phyloP scores from a whole-genome alignment of 768 basidiomycete species.

The Phylloporus scabripes region DNA sequence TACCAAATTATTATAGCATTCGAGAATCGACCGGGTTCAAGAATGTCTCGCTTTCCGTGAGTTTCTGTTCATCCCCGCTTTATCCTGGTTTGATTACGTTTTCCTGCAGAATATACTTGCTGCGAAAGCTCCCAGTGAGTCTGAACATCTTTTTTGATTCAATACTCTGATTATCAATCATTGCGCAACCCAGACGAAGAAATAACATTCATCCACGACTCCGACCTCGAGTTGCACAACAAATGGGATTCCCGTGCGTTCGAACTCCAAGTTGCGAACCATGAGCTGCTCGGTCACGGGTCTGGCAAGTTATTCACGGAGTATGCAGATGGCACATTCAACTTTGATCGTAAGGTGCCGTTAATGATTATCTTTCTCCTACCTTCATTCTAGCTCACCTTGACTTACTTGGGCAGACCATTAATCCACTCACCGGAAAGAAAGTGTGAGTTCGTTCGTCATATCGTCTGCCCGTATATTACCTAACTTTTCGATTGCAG shows the following conservation, averaged over 20 bases:
- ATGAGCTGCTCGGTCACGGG: constrained; percentile 83
- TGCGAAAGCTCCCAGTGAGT: constrained; percentile 78
- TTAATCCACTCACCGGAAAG: constrained; percentile 77
- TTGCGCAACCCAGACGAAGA: constrained; percentile 51
- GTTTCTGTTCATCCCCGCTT: constrained; percentile 18
- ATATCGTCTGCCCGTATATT: neutral
- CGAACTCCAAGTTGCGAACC: constrained; percentile 87
- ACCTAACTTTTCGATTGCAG: constrained; percentile 30
- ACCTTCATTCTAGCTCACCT: constrained; percentile 1
- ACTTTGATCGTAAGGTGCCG: constrained; percentile 71
- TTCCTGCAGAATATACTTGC: constrained; percentile 67
- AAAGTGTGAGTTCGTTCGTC: constrained; percentile 46
- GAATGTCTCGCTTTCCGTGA: constrained; percentile 77
- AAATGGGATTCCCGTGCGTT: constrained; percentile 75
- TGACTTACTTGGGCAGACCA: constrained; percentile 43
- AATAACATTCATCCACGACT: constrained; percentile 76
- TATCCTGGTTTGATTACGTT: neutral
- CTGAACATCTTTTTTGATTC: neutral
- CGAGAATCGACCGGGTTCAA: constrained; percentile 82
- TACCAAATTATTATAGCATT: constrained; percentile 83
- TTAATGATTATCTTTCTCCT: constrained; percentile 2
- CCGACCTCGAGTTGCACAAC: constrained; percentile 69
- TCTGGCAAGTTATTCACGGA: constrained; percentile 82
- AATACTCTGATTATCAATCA: neutral
- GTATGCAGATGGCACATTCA: constrained; percentile 66